These are phyloP conservation scores for Ophioceras dolichostomum DNA, from an alignment of 2,329 filamentous ascomycete species.

Conservation along the genomic window DNA sequence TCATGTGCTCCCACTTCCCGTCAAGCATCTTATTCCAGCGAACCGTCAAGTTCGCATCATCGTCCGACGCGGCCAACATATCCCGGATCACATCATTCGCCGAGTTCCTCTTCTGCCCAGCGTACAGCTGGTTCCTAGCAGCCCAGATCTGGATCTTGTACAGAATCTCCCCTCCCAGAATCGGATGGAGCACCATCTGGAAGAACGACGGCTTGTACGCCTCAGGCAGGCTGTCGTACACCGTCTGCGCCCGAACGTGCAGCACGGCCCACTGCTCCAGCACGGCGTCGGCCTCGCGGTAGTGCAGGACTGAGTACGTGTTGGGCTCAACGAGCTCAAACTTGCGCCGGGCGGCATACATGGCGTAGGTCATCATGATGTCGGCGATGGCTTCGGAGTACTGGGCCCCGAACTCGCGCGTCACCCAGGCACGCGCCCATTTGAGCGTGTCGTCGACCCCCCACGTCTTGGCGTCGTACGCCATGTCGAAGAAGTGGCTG, in stretches of 20 bases:
- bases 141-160: constrained; percentile 38
- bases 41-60: constrained; percentile 41
- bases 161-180: constrained; percentile 42
- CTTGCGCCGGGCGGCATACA: constrained; percentile 43
- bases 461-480: constrained; percentile 49
- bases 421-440: constrained; percentile 41
- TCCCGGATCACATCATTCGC: constrained; percentile 40
- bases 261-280: constrained; percentile 42
- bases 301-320: constrained; percentile 50
- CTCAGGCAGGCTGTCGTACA: constrained; percentile 40
- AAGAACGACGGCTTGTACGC: constrained; percentile 46
- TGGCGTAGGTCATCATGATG: constrained; percentile 42
- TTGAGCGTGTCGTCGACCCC: constrained; percentile 38
- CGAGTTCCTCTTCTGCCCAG: constrained; percentile 39
- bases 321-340: constrained; percentile 48
- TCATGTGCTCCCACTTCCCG: constrained; percentile 52
- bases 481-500: constrained; percentile 55
- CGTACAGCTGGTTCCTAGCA: constrained; percentile 39
- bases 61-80: constrained; percentile 40
- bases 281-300: constrained; percentile 48
- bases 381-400: constrained; percentile 33
- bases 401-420: constrained; percentile 39
- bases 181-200: constrained; percentile 48
- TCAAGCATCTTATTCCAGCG: constrained; percentile 44
- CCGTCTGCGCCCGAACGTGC: constrained; percentile 36